Evolutionary conservation across 768 basidiomycete species (phyloP), one percentile per base, ranked within the genome.

Genomic region (Podaxis rugospora): DNA sequence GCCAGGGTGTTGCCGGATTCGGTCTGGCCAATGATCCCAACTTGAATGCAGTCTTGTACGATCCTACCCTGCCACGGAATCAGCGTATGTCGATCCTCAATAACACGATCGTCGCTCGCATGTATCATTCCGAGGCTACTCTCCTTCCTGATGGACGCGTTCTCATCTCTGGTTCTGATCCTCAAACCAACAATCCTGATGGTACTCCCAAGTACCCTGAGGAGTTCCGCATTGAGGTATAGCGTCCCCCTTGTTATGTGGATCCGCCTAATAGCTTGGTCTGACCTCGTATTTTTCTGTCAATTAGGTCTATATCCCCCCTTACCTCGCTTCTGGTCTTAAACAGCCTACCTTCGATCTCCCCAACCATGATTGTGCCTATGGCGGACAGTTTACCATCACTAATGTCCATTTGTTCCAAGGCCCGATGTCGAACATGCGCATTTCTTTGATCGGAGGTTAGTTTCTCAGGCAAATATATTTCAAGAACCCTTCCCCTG

Each of bases 91-190:
- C 90, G 7, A 83, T 90, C 66, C 78, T 89, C 51, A 78, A 78
- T 68, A 81, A 71, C 21, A 92, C 89, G 27, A 89, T 85, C 44
- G 84, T 93, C 25, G 82, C 89, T 0, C 84, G 91, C 14, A 64
- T 92, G 70, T 93, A 92, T 65, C 90, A 92, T 70, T 92, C 90
- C 0, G 89, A 81, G 68, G 88, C 88, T 3, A 84, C 82, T 25
- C 81, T 92, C 10, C 80, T 92, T 21, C 86, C 86, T 0, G 90
- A 91, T 64, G 91, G 86, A 4, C 84, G 88, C 4, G 81, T 92
- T 32, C 74, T 92, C 50, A 78, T 93, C 40, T 89, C 90, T 7
- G 91, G 90, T 0, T 90, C 88, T 9, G 90, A 89, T 65, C 89
- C 87, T 5, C 74, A 88, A 68, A 85, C 85, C 16, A 62, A 75